Conservation (phyloP, 768 basidiomycete genomes). For the Boletus barrowsii region DNA sequence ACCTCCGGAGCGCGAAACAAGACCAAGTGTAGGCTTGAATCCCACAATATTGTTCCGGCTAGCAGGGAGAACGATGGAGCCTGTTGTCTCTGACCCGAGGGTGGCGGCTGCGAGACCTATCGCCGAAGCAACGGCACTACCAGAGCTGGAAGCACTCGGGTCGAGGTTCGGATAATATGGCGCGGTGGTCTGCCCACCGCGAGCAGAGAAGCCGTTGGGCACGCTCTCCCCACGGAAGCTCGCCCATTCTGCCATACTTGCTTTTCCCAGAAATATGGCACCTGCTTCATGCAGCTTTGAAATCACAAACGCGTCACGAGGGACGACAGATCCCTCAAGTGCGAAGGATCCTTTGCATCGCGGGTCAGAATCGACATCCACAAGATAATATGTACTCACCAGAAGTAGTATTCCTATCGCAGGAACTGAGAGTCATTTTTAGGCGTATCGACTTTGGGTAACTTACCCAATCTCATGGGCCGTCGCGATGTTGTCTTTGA, state of each 20-base stretch:
- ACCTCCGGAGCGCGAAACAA: conserved; percentile 41
- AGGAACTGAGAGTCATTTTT: background rate
- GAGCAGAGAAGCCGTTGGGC: conserved; percentile 43
- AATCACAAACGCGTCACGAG: conserved; percentile 34
- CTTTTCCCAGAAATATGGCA: conserved; percentile 41
- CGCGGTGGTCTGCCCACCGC: conserved; percentile 42
- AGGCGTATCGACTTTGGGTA: background rate
- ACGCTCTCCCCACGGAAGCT: conserved; percentile 35
- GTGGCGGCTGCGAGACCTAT: conserved; percentile 44
- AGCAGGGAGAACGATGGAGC: conserved; percentile 44
- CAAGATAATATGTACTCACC: conserved; percentile 34
- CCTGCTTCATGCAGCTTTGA: conserved; percentile 32
- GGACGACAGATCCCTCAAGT: conserved; percentile 38
- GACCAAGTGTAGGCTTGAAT: conserved; percentile 41
- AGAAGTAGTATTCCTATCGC: conserved; percentile 46
- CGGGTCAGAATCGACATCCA: background rate
- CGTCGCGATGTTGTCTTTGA: conserved; percentile 49
- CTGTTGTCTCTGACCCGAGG: conserved; percentile 49
- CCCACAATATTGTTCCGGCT: conserved; percentile 44
- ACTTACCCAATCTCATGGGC: conserved; percentile 24
- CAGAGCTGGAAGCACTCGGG: conserved; percentile 41
- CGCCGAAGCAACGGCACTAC: conserved; percentile 42
- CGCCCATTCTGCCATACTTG: conserved; percentile 44
- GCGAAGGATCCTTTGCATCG: conserved; percentile 32
- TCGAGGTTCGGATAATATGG: conserved; percentile 43